A percentile compares a stretch with the other conserved stretches of the same genome.
phyloP scores from a whole-genome alignment of 2,329 filamentous ascomycete genomes.

The Phoma herbarum region DNA sequence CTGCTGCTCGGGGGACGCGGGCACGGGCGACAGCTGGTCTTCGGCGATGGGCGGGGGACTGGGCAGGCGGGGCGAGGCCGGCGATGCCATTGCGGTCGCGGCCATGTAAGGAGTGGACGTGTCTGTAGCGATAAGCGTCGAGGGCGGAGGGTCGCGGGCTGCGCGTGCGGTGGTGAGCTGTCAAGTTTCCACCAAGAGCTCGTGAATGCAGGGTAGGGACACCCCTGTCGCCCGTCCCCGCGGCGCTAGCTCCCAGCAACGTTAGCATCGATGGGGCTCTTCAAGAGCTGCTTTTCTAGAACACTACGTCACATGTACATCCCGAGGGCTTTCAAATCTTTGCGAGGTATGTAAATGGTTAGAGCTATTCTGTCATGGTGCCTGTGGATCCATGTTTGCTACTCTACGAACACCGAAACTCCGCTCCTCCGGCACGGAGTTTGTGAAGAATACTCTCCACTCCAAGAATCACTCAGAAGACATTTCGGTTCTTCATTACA shows the following conservation, averaged over 20 bases:
- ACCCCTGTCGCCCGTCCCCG: slow-evolving; percentile 19
- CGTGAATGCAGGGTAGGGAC: slow-evolving; percentile 31
- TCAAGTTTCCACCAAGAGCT: slow-evolving; percentile 25
- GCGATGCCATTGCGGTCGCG: slow-evolving; percentile 37
- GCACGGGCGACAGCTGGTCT: slow-evolving; percentile 85
- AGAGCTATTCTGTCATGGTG: not conserved
- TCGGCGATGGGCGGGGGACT: slow-evolving; percentile 95
- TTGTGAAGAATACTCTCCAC: not conserved
- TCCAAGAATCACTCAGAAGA: not conserved
- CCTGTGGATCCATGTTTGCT: not conserved
- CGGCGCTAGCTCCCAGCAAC: slow-evolving; percentile 16
- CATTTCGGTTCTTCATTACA: not conserved
- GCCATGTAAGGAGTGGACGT: slow-evolving; percentile 3
- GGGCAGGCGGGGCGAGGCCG: slow-evolving; percentile 83
- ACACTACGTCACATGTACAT: slow-evolving; percentile 15
- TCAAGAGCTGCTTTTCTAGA: slow-evolving; percentile 11
- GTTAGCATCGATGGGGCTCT: slow-evolving; percentile 12
- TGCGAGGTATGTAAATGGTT: not conserved
- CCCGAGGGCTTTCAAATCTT: not conserved
- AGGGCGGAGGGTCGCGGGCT: not conserved
- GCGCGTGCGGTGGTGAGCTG: slow-evolving; percentile 19
- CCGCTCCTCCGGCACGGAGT: not conserved
- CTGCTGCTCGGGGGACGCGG: slow-evolving; percentile 67
- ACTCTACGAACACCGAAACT: not conserved
- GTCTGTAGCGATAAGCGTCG: not conserved